Evolutionary conservation across 1,284 basidiomycete species (phyloP), one percentile per base, ranked within the genome.

Genomic region (Cryptococcus maquisensis): DNA sequence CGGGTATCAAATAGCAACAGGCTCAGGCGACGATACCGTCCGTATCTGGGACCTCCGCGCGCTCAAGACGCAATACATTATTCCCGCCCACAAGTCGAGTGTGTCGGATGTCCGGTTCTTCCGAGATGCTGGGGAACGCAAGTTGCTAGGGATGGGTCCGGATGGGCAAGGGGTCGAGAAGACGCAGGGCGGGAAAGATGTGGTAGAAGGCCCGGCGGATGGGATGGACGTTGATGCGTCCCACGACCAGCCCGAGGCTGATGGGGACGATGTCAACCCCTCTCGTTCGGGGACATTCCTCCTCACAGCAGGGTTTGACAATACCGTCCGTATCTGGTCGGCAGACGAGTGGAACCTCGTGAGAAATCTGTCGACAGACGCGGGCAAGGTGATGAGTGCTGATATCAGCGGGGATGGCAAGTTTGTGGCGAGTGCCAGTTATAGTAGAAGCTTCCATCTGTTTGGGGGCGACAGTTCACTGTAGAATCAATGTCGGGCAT

Each of bases 11-110:
- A 85, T 98, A 46, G 95, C 93, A 7, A 96, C 95, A 0, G 95
- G 94, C 21, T 88, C 92, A 2, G 93, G 91, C 45, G 96, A 99
- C 75, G 95, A 98, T 71, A 97, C 94, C 0, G 88, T 98, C 62
- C 86, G 93, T 42, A 92, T 98, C 79, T 99, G 96, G 96, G 96
- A 99, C 77, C 86, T 98, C 78, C 86, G 96, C 24, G 87, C 88
- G 2, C 81, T 97, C 26, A 89, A 86, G 67, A 86, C 90, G 20
- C 79, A 94, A n/a, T 93, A 97, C 75, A 97, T 92, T 21, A 97
- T 98, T 60, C 93, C 95, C 1, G 96, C 94, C 0, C 96, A 98
- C 79, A 83, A 86, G 38, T 93, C 89, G 37, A 93, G 93, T 65
- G 89, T 98, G 48, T 87, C 95, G 10, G 96, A 99, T 66, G 82